phyloP scores from a whole-genome alignment of 768 basidiomycete species.

The Sistotremastrum suecicum region DNA sequence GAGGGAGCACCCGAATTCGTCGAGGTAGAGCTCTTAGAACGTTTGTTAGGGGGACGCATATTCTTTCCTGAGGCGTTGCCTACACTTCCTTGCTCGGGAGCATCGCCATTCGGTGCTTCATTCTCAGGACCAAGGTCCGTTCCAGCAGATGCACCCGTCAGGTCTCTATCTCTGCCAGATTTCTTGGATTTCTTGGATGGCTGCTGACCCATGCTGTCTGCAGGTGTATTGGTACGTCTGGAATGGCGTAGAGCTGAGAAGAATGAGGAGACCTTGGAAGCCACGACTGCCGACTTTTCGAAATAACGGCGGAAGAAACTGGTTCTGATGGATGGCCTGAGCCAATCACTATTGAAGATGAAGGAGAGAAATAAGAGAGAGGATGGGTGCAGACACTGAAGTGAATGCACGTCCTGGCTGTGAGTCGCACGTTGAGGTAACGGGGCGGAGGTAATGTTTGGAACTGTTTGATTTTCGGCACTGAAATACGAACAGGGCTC shows the following conservation, averaged over 20 bases:
- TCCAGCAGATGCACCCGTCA: constrained; percentile 25
- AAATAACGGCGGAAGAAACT: background rate
- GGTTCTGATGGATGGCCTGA: no score
- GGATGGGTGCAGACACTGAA: no score
- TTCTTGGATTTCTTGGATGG: constrained; percentile 73
- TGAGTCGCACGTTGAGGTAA: no score
- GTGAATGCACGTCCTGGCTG: no score
- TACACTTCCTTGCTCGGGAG: constrained; percentile 17
- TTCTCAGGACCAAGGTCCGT: constrained; percentile 25
- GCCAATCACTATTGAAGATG: no score
- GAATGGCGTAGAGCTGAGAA: background rate
- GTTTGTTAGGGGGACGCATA: constrained; percentile 2
- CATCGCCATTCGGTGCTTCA: constrained; percentile 19
- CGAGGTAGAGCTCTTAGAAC: constrained; percentile 21
- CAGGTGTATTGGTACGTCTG: no score
- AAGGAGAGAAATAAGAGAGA: no score
- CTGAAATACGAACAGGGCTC: no score
- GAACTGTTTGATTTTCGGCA: no score
- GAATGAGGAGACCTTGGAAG: background rate
- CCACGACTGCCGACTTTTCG: constrained; percentile 3
- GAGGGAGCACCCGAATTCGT: constrained; percentile 20
- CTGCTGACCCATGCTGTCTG: constrained; percentile 56
- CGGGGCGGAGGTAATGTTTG: no score
- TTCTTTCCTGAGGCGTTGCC: constrained; percentile 24
- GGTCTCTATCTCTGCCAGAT: constrained; percentile 51